phyloP scores from a whole-genome alignment of 352 stramenopile species.

The Vaucheria bursata region DNA sequence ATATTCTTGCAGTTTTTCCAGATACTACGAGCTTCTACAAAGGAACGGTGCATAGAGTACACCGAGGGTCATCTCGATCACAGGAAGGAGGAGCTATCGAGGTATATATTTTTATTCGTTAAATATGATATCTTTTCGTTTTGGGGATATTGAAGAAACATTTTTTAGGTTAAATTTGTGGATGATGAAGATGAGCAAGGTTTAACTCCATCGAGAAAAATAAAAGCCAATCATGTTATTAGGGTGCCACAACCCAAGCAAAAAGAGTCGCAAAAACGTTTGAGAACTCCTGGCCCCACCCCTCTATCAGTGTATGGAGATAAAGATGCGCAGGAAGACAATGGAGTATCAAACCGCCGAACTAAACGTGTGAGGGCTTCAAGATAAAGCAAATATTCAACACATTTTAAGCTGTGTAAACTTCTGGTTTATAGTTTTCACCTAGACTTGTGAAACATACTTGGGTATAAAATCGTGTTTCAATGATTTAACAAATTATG shows the following conservation, averaged over 20 bases:
- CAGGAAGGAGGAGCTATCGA: neutral
- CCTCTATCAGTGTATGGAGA: too few relatives aligned
- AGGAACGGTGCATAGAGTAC: constrained; percentile 72
- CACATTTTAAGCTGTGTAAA: too few relatives aligned
- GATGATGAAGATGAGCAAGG: constrained; percentile 74
- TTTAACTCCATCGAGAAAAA: neutral
- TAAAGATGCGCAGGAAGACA: too few relatives aligned
- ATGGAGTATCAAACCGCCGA: too few relatives aligned
- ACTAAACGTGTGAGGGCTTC: too few relatives aligned
- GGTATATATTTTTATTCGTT: neutral
- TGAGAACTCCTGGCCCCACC: too few relatives aligned
- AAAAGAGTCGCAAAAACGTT: too few relatives aligned
- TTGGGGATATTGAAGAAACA: neutral
- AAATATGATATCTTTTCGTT: neutral
- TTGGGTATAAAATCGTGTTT: too few relatives aligned
- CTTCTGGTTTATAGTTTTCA: too few relatives aligned
- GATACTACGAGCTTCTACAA: constrained; percentile 94
- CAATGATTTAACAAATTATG: too few relatives aligned
- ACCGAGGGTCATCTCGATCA: neutral
- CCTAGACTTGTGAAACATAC: too few relatives aligned
- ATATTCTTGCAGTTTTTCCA: constrained; percentile 93
- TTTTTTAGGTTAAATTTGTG: constrained; percentile 85
- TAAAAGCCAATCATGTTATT: neutral
- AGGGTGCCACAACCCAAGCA: neutral
- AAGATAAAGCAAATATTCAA: too few relatives aligned